Conservation (phyloP, 495 filamentous ascomycete genomes). For the Rostrohypoxylon terebratum region DNA sequence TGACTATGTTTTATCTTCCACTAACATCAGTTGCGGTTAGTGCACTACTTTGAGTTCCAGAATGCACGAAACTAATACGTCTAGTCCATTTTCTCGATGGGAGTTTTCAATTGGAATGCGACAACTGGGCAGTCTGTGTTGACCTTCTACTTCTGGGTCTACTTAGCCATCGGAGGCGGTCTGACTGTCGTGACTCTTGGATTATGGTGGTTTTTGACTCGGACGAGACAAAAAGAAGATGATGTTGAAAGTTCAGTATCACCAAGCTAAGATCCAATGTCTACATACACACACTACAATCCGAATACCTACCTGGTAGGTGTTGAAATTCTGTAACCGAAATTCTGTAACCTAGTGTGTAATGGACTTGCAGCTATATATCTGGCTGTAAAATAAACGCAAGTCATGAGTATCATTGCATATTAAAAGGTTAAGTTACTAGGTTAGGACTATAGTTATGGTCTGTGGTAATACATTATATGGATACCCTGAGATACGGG, state of each 20-base stretch:
- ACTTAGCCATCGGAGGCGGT: constrained; percentile 25
- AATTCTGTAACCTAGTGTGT: too few relatives aligned
- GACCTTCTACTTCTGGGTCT: constrained; percentile 38
- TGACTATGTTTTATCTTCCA: constrained; percentile 36
- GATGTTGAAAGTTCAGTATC: neutral
- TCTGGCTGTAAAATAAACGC: too few relatives aligned
- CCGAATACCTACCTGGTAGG: too few relatives aligned
- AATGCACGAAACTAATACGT: neutral
- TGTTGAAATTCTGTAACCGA: too few relatives aligned
- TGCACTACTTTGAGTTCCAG: neutral
- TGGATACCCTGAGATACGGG: too few relatives aligned
- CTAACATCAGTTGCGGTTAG: constrained; percentile 35
- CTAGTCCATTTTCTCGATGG: constrained; percentile 39
- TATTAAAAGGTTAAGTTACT: too few relatives aligned
- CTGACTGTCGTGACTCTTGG: constrained; percentile 31
- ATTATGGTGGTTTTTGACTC: constrained; percentile 28
- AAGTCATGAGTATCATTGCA: too few relatives aligned
- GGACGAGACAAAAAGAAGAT: neutral
- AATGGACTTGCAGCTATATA: too few relatives aligned
- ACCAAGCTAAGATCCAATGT: too few relatives aligned
- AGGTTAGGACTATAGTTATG: too few relatives aligned
- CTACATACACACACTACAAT: too few relatives aligned
- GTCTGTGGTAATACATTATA: too few relatives aligned
- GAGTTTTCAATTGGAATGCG: constrained; percentile 31
- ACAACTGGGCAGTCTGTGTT: neutral